Evolutionary conservation across 192 early-diverging fungal genomes (phyloP).

Genomic region (Endogone sp.): DNA sequence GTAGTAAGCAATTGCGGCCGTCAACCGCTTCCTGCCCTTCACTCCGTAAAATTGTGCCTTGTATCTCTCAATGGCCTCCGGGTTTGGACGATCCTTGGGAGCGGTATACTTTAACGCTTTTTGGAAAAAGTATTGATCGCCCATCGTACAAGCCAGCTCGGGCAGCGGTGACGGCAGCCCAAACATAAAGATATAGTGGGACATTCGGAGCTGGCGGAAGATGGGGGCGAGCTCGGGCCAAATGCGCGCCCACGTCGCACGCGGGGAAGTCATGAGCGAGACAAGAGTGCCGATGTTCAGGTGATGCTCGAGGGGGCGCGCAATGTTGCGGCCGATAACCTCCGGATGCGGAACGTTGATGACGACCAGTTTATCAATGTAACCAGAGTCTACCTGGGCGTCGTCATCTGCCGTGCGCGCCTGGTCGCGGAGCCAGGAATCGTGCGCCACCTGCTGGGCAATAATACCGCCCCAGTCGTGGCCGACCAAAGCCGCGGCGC

Average conservation of each 20-base stretch:
- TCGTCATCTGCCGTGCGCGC: not conserved
- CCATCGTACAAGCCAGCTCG: not conserved
- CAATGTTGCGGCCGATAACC: not conserved
- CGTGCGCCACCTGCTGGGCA: conserved; percentile 1
- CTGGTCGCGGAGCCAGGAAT: conserved; percentile 7
- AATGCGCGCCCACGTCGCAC: not conserved
- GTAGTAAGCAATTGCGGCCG: conserved; percentile 13
- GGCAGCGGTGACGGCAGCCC: conserved; percentile 2
- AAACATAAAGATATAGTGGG: conserved; percentile 12
- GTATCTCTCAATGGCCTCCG: conserved; percentile 1
- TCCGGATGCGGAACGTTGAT: conserved; percentile 5
- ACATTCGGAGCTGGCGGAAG: not conserved
- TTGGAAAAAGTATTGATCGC: not conserved
- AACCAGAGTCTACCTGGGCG: not conserved
- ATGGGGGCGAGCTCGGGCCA: not conserved
- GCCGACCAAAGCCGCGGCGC: conserved; percentile 3
- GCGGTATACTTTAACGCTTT: not conserved
- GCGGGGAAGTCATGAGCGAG: not conserved
- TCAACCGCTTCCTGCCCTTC: not conserved
- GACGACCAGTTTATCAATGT: conserved; percentile 7
- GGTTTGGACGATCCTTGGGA: not conserved
- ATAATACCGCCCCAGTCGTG: conserved; percentile 13
- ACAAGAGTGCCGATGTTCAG: not conserved
- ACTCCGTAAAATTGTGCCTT: not conserved
- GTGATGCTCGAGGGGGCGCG: not conserved